Base-by-base conservation (phyloP, 148 eudicot species). In the Fallopia convolvulus region DNA sequence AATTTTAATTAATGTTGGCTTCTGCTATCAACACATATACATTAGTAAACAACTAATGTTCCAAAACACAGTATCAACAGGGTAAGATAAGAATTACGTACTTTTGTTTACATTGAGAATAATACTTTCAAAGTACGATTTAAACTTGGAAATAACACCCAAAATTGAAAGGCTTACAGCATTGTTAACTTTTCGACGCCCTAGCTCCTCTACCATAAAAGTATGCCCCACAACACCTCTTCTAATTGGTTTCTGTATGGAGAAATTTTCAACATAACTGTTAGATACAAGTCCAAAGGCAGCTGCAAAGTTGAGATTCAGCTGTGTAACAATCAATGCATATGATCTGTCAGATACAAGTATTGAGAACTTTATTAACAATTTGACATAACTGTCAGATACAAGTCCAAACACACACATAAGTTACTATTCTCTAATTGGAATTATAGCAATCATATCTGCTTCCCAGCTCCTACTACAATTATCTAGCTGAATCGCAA, bases 181-280 rank as follows among this genome's bases (percentile, higher is more conserved):
- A 81, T 61, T 66, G 65, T 87, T 87, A 76, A 96, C 86, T 79
- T 74, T 93, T 47, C 91, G 88, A 21, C 86, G 85, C 42, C 99
- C 99, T 17, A 84, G 74, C 78, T 91, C 94, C 83, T 93, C 91
- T 60, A 96, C 90, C 91, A 89, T 84, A 76, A 96, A 89, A 79
- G 93, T 91, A 20, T 84, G 90, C 32, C 98, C 94, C 58, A 87
- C 84, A 72, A 87, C 88, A 60, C 99, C 99, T 80, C 89, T 90
- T 82, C 98, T 80, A 14, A 96, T 90, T 18, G 98, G 97, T 80
- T 83, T 90, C 99, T 95, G 87, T 83, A 77, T 39, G 48, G 71
- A 77, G 58, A 63, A 39, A 75, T 8, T 5, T 46, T n/a, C 12
- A 68, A 14, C 26, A n/a, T 4, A 74, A 77, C 33, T 46, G 39